These are phyloP conservation scores for Gossypium trilobum DNA, from an alignment of 441 rosid species.

Conservation along the genomic window DNA sequence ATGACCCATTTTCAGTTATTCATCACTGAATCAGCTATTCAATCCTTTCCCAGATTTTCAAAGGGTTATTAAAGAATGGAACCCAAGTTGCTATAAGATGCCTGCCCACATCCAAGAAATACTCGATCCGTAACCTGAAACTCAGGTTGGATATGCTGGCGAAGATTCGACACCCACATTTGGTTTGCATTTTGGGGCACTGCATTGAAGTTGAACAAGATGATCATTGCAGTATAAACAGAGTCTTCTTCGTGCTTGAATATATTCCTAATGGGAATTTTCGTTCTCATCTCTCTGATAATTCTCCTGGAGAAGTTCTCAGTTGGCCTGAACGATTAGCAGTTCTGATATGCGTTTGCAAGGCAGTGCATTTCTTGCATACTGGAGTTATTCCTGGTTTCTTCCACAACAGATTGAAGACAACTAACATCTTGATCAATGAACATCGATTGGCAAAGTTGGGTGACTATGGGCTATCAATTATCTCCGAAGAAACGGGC, in stretches of 20 bases:
- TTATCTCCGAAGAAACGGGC: constrained; percentile 53
- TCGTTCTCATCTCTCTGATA: constrained; percentile 64
- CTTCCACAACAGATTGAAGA: constrained; percentile 57
- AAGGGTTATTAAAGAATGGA: constrained; percentile 74
- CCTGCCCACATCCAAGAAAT: constrained; percentile 46
- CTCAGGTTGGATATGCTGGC: constrained; percentile 61
- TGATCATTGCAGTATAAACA: constrained; percentile 31
- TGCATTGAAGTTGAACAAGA: constrained; percentile 49
- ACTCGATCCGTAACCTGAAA: constrained; percentile 60
- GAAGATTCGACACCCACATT: constrained; percentile 82
- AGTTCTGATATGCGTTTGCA: constrained; percentile 69
- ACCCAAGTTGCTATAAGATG: constrained; percentile 56
- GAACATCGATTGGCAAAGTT: constrained; percentile 74
- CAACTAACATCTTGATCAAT: constrained; percentile 71
- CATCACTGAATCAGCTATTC: background rate
- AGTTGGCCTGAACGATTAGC: constrained; percentile 78
- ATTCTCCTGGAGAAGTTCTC: constrained; percentile 50
- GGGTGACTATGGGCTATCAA: constrained; percentile 79
- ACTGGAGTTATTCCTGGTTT: constrained; percentile 76
- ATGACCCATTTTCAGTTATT: background rate
- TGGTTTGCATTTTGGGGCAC: constrained; percentile 77
- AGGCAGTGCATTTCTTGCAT: constrained; percentile 93
- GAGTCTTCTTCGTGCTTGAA: constrained; percentile 71
- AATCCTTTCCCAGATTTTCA: constrained; percentile 50
- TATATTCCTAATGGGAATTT: constrained; percentile 59